Evolutionary conservation across 306 rosid genomes (phyloP).

Genomic region (Dryas drummondii): DNA sequence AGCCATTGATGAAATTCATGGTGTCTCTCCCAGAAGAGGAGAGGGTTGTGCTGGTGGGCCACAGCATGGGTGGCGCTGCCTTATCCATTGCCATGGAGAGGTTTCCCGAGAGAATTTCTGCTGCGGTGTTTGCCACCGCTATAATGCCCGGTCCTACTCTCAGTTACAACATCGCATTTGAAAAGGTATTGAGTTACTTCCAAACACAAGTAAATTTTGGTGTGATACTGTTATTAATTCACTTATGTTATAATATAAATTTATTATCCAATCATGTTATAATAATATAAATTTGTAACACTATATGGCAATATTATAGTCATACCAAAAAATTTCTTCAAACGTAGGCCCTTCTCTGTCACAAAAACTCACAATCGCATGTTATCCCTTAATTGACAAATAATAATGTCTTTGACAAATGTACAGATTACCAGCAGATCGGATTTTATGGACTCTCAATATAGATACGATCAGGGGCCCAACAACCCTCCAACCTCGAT

Average conservation of each 20-base stretch:
- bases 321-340: too few species aligned
- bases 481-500: constrained; percentile 29
- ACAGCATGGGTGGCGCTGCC: constrained; percentile 37
- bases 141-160: constrained; percentile 33
- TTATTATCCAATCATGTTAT: too few species aligned
- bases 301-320: too few species aligned
- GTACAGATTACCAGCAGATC: neutral
- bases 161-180: neutral
- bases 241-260: too few species aligned
- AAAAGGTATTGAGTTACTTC: constrained; percentile 14
- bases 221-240: too few species aligned
- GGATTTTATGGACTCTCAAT: constrained; percentile 11
- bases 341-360: too few species aligned
- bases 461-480: constrained; percentile 18
- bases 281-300: too few species aligned
- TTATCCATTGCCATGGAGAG: constrained; percentile 36
- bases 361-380: too few species aligned
- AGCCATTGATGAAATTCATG: constrained; percentile 40
- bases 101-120: constrained; percentile 30
- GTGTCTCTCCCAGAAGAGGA: constrained; percentile 25
- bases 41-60: constrained; percentile 41
- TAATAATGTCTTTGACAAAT: neutral
- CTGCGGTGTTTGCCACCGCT: constrained; percentile 33
- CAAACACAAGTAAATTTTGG: too few species aligned
- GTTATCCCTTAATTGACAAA: too few species aligned